A percentile compares a stretch with the other conserved stretches of the same genome.
Conservation (phyloP, 2,329 filamentous ascomycete species). For the Camptophora hylomeconis region DNA sequence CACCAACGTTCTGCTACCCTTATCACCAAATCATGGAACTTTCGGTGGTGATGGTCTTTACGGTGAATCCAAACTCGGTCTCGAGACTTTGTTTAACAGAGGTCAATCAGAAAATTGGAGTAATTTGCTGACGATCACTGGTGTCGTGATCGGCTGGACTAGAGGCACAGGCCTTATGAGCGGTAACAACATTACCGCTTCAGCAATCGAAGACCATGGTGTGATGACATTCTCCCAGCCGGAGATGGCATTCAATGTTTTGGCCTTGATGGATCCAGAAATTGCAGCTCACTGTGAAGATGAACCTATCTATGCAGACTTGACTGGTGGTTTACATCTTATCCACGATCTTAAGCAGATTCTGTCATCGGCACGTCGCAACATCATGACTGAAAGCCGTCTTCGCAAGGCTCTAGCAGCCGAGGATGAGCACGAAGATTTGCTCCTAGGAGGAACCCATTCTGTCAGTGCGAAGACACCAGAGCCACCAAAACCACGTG, state of each 20-base stretch:
- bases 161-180: constrained; percentile 32
- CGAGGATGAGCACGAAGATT: constrained; percentile 13
- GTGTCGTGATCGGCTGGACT: constrained; percentile 34
- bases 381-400: constrained; percentile 13
- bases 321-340: constrained; percentile 25
- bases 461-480: not conserved
- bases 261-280: constrained; percentile 22
- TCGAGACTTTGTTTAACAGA: constrained; percentile 24
- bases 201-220: constrained; percentile 25
- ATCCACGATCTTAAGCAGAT: constrained; percentile 19
- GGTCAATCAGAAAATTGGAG: constrained; percentile 26
- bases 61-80: constrained; percentile 31
- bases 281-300: constrained; percentile 22
- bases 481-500: constrained; percentile 1
- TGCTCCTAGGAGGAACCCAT: not conserved
- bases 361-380: constrained; percentile 3
- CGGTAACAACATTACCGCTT: constrained; percentile 28
- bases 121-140: constrained; percentile 27
- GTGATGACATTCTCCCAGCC: constrained; percentile 27
- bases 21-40: constrained; percentile 32
- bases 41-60: constrained; percentile 34
- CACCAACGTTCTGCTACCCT: constrained; percentile 28
- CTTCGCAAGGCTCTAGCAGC: constrained; percentile 16
- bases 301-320: constrained; percentile 26
- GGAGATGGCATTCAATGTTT: constrained; percentile 31